Percentiles rank a stretch among this genome's conserved stretches.
phyloP scores from a whole-genome alignment of 2,329 filamentous ascomycete genomes.

The Fusarium buxicola region DNA sequence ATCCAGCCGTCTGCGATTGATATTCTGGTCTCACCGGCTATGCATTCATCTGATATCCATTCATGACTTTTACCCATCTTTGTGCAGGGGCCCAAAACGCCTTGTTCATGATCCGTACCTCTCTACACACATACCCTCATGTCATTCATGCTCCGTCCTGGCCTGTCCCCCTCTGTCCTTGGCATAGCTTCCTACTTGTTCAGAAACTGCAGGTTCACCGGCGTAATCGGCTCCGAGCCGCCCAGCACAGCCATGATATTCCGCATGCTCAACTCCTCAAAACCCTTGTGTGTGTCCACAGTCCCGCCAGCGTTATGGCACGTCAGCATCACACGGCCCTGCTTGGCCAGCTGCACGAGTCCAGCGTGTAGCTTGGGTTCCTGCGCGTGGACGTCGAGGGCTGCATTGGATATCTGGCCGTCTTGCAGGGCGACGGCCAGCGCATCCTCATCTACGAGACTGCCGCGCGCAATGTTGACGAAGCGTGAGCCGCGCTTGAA shows the following conservation, averaged over 20 bases:
- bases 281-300: constrained; percentile 73
- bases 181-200: constrained; percentile 17
- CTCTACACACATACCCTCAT: not conserved
- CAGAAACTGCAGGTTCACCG: constrained; percentile 71
- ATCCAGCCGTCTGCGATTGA: too few species aligned
- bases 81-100: constrained; percentile 11
- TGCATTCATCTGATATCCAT: not conserved
- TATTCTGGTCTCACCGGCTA: too few species aligned
- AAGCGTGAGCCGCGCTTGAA: constrained; percentile 68
- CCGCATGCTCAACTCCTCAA: constrained; percentile 74
- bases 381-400: constrained; percentile 72
- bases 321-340: constrained; percentile 67
- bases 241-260: constrained; percentile 72
- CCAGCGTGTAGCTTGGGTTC: constrained; percentile 67
- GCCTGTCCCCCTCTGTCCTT: not conserved
- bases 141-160: not conserved
- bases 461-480: constrained; percentile 74
- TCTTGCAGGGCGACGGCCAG: constrained; percentile 68
- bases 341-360: constrained; percentile 54
- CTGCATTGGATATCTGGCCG: constrained; percentile 63
- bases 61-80: not conserved
- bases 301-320: constrained; percentile 76
- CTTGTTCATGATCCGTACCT: not conserved
- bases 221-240: constrained; percentile 64
- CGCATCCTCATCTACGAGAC: constrained; percentile 73